These are phyloP conservation scores for Chamaecrista fasciculata DNA, from an alignment of 306 rosid genomes.

Conservation along the genomic window DNA sequence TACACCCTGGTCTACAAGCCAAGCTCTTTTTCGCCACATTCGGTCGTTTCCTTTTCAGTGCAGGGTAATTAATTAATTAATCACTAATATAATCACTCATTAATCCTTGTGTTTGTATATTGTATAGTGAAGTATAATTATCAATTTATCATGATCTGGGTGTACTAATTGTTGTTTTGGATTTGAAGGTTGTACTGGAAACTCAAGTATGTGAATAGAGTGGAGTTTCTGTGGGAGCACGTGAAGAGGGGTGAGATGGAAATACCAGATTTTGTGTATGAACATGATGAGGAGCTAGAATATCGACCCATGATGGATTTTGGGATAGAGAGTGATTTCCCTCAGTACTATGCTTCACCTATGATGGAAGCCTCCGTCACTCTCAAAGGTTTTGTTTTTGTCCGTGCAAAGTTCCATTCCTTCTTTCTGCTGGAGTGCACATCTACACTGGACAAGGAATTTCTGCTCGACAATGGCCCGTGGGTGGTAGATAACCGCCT, in stretches of 20 bases:
- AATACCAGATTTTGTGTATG: neutral
- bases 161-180: too few species aligned
- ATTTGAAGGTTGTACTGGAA: neutral
- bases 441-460: too few species aligned
- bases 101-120: too few species aligned
- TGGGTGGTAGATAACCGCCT: too few species aligned
- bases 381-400: too few species aligned
- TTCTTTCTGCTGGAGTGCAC: too few species aligned
- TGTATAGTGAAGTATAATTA: too few species aligned
- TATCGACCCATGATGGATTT: neutral
- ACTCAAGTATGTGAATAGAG: neutral
- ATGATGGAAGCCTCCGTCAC: neutral
- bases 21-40: neutral
- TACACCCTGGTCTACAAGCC: neutral
- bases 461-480: too few species aligned
- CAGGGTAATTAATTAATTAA: neutral
- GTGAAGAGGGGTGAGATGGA: neutral
- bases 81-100: too few species aligned
- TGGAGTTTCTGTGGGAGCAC: slow-evolving; percentile 11
- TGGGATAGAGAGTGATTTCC: neutral
- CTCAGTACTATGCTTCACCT: neutral
- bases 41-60: neutral
- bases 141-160: too few species aligned
- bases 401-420: too few species aligned
- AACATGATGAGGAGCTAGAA: neutral